A percentile compares a stretch with the other conserved stretches of the same genome.
These are phyloP conservation scores for Thelonectria discophora DNA, from an alignment of 2,329 filamentous ascomycete species.

Conservation along the genomic window DNA sequence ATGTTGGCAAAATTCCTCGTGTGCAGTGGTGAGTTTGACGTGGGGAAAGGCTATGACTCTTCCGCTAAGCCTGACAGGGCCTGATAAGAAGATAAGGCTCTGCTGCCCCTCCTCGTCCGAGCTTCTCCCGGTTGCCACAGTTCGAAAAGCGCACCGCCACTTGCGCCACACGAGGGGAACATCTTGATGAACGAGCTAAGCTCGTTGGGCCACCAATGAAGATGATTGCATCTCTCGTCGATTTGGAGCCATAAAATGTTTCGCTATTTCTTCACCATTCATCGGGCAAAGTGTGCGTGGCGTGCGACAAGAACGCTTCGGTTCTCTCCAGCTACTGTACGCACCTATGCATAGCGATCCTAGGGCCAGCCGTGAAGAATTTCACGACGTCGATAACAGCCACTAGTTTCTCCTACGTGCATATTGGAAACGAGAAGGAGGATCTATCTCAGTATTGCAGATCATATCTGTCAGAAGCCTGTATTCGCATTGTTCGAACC, in stretches of 20 bases:
- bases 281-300: too few relatives aligned
- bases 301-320: too few relatives aligned
- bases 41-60: conserved; percentile 48
- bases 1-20: conserved; percentile 55
- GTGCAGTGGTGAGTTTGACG: conserved; percentile 46
- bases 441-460: too few relatives aligned
- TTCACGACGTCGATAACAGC: too few relatives aligned
- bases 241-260: background rate
- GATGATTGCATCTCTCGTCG: background rate
- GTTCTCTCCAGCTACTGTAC: too few relatives aligned
- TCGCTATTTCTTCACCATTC: background rate
- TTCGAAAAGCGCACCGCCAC: conserved; percentile 1
- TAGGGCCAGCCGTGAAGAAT: too few relatives aligned
- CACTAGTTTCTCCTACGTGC: too few relatives aligned
- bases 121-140: conserved; percentile 37
- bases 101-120: conserved; percentile 47
- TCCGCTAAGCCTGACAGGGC: conserved; percentile 48
- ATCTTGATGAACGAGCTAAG: background rate
- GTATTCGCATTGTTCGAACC: too few relatives aligned
- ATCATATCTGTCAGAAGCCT: too few relatives aligned
- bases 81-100: conserved; percentile 52
- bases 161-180: background rate
- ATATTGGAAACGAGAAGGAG: too few relatives aligned
- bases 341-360: too few relatives aligned
- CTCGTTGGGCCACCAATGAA: too few relatives aligned